phyloP scores from a whole-genome alignment of 2,329 filamentous ascomycete species.

The Dryadomyces quercivorus region DNA sequence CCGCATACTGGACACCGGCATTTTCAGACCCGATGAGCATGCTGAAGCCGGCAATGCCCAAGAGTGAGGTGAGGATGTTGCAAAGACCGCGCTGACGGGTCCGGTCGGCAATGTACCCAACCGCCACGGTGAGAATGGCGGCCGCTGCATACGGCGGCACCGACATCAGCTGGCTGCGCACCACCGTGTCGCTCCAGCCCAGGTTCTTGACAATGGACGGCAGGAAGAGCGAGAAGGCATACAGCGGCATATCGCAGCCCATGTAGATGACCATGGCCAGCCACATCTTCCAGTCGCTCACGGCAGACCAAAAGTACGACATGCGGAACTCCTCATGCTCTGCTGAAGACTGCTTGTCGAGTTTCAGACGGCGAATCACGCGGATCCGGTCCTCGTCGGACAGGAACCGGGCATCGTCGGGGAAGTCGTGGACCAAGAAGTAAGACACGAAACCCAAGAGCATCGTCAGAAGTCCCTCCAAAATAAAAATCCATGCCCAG shows the following conservation, averaged over 20 bases:
- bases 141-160: conserved; percentile 68
- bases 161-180: conserved; percentile 56
- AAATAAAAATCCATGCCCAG: conserved; percentile 52
- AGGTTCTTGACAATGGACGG: conserved; percentile 41
- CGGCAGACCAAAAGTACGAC: conserved; percentile 55
- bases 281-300: conserved; percentile 67
- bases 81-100: conserved; percentile 62
- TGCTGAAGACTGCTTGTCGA: conserved; percentile 56
- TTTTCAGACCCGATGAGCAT: conserved; percentile 60
- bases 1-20: conserved; percentile 65
- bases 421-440: conserved; percentile 70
- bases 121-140: conserved; percentile 52
- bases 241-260: conserved; percentile 34
- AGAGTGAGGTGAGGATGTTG: conserved; percentile 58
- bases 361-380: conserved; percentile 53
- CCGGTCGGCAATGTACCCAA: conserved; percentile 68
- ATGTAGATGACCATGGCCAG: conserved; percentile 35
- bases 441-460: conserved; percentile 52
- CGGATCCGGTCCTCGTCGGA: conserved; percentile 51
- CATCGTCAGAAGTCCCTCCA: conserved; percentile 57
- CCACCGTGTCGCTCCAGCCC: conserved; percentile 29
- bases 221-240: conserved; percentile 42
- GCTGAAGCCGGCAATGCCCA: conserved; percentile 66
- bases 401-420: conserved; percentile 60
- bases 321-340: conserved; percentile 60